phyloP scores from a whole-genome alignment of 2,329 filamentous ascomycete genomes.

The Trichoderma lentiforme region DNA sequence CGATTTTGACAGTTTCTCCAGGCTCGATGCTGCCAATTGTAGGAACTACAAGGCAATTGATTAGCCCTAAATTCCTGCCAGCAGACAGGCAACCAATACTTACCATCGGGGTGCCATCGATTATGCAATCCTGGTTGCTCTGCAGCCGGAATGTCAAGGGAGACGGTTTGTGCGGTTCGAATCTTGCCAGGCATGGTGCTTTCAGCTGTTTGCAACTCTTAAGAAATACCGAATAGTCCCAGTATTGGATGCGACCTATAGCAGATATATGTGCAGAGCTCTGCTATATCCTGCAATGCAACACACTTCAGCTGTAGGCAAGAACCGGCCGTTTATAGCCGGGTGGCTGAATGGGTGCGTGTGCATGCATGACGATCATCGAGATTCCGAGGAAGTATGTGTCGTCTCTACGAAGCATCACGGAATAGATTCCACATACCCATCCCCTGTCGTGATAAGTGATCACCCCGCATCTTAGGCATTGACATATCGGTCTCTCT shows the following conservation, averaged over 20 bases:
- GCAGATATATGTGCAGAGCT: not conserved
- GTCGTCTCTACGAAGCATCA: not conserved
- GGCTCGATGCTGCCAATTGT: slow-evolving; percentile 69
- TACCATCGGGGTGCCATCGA: slow-evolving; percentile 89
- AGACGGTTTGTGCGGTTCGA: slow-evolving; percentile 52
- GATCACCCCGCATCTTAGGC: not conserved
- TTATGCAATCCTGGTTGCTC: slow-evolving; percentile 74
- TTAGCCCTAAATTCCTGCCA: not conserved
- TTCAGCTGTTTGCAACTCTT: slow-evolving; percentile 22
- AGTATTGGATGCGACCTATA: not conserved
- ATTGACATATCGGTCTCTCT: not conserved
- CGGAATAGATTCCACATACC: not conserved
- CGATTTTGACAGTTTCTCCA: slow-evolving; percentile 87
- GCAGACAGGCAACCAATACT: slow-evolving; percentile 21
- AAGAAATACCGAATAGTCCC: not conserved
- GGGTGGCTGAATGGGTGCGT: not conserved
- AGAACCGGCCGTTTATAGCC: not conserved
- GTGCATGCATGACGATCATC: not conserved
- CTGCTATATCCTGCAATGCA: not conserved
- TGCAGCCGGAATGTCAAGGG: slow-evolving; percentile 63
- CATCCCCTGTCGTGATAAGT: not conserved
- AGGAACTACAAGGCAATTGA: slow-evolving; percentile 56
- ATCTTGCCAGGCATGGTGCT: slow-evolving; percentile 44
- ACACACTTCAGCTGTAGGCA: not conserved
- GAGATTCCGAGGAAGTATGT: not conserved